These are phyloP conservation scores for Maudiozyma humilis DNA, from an alignment of 1,139 yeast genomes.

Conservation along the genomic window DNA sequence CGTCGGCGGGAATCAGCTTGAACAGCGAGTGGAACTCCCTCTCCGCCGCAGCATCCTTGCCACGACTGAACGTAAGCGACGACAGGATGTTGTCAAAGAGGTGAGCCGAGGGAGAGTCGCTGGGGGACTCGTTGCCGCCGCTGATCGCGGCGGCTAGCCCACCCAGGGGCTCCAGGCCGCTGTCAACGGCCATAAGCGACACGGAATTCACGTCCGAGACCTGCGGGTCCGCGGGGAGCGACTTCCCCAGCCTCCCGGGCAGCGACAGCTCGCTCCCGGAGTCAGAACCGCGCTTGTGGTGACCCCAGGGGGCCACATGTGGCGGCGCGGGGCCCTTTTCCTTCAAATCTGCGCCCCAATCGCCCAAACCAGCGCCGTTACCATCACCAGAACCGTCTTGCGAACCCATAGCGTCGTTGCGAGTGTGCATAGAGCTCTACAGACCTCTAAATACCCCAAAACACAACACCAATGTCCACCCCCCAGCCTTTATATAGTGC, in stretches of 20 bases:
- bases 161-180: neutral
- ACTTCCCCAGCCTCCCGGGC: conserved; percentile 30
- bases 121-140: conserved; percentile 11
- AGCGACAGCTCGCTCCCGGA: conserved; percentile 6
- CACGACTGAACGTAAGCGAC: conserved; percentile 1
- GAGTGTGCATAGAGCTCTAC: no score
- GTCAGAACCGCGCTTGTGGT: neutral
- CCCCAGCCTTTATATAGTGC: no score
- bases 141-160: conserved; percentile 3
- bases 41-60: conserved; percentile 40
- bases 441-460: no score
- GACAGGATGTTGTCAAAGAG: conserved; percentile 12
- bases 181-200: conserved; percentile 6
- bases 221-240: conserved; percentile 52
- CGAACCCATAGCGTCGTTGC: no score
- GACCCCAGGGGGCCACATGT: neutral
- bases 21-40: conserved; percentile 73
- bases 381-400: no score
- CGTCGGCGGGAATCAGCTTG: conserved; percentile 58
- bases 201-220: conserved; percentile 46
- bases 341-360: no score
- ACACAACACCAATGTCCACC: no score
- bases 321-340: no score
- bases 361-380: no score
- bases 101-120: conserved; percentile 11